A percentile compares a stretch with the other conserved stretches of the same genome.
Evolutionary conservation across 495 filamentous ascomycete genomes (phyloP).

Genomic region (Penicillium antarcticum): DNA sequence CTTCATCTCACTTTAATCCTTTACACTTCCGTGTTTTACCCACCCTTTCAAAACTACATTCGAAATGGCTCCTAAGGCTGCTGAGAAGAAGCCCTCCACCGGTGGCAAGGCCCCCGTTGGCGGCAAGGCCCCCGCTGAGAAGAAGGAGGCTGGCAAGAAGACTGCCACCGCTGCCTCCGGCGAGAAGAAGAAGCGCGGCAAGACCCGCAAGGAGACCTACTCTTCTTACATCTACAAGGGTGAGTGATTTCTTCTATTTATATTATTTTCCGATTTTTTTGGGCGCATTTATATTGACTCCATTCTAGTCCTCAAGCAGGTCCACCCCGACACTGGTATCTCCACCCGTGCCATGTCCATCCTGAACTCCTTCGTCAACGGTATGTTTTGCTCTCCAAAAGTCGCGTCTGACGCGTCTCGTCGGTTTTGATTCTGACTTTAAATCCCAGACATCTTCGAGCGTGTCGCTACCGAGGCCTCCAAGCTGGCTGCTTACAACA

Average conservation of each 20-base stretch:
- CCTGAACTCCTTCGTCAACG: conserved; percentile 99
- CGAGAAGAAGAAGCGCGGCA: conserved; percentile 99
- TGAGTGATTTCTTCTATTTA: conserved; percentile 42
- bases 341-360: conserved; percentile 99
- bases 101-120: conserved; percentile 93
- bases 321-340: conserved; percentile 99
- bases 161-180: conserved; percentile 78
- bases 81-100: conserved; percentile 94
- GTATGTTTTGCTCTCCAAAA: conserved; percentile 49
- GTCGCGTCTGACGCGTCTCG: conserved; percentile 4
- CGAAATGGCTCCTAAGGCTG: conserved; percentile 94
- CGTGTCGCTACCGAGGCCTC: conserved; percentile 97
- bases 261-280: background rate
- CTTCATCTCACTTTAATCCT: conserved; percentile 27
- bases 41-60: conserved; percentile 27
- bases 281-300: conserved; percentile 27
- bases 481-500: conserved; percentile 99
- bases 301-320: conserved; percentile 91
- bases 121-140: conserved; percentile 83
- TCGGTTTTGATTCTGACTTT: conserved; percentile 5
- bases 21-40: conserved; percentile 27
- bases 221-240: conserved; percentile 99
- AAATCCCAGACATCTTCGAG: conserved; percentile 90
- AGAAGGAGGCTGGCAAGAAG: conserved; percentile 99
- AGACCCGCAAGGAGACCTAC: conserved; percentile 99